These are phyloP conservation scores for Cryphonectria naterciae DNA, from an alignment of 2,329 filamentous ascomycete species.

Conservation along the genomic window DNA sequence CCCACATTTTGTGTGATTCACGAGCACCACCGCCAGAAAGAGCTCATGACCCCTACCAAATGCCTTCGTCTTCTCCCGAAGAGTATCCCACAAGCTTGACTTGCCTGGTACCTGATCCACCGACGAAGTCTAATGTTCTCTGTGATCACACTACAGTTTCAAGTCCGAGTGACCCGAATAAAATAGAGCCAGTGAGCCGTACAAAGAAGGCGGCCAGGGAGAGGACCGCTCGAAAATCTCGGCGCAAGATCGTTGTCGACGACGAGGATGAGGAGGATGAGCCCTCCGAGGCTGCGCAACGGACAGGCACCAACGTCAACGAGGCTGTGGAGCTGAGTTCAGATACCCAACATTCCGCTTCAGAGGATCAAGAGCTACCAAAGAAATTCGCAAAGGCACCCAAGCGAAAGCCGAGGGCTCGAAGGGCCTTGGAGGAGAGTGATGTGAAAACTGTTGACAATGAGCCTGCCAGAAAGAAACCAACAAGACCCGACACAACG, in stretches of 20 bases:
- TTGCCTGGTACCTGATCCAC: neutral
- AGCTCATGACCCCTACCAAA: constrained; percentile 13
- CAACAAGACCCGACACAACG: neutral
- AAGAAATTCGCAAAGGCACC: constrained; percentile 2
- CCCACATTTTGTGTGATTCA: neutral
- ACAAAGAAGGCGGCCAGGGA: neutral
- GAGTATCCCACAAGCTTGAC: neutral
- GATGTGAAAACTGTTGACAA: neutral
- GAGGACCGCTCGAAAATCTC: neutral
- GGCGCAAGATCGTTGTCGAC: constrained; percentile 18
- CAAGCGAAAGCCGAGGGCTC: constrained; percentile 7
- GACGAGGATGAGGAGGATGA: constrained; percentile 19
- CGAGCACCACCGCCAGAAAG: neutral
- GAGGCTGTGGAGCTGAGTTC: neutral
- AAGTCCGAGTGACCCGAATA: neutral
- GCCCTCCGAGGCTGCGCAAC: neutral
- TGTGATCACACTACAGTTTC: no score
- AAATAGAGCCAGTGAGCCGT: neutral
- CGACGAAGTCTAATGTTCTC: neutral
- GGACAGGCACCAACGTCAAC: no score
- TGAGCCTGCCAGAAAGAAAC: neutral
- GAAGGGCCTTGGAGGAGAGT: neutral
- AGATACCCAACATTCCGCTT: neutral
- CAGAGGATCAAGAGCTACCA: constrained; percentile 4
- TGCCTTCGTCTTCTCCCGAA: constrained; percentile 22